A percentile compares a stretch with the other conserved stretches of the same genome.
These are phyloP conservation scores for Xylariomycetidae sp. DNA, from an alignment of 2,329 filamentous ascomycete species.

Conservation along the genomic window DNA sequence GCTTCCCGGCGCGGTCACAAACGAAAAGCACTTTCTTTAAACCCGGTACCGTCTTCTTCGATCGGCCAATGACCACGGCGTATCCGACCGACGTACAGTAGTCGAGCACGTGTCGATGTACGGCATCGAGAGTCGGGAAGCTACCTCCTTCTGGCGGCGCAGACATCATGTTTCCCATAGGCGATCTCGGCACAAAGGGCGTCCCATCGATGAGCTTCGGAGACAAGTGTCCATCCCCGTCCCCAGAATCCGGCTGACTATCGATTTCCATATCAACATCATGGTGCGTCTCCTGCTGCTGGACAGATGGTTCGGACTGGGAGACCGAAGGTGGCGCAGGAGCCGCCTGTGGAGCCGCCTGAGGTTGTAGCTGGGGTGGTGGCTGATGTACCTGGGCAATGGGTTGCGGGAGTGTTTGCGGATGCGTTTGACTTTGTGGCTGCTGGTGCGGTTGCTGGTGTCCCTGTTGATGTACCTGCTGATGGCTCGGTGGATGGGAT, in stretches of 20 bases:
- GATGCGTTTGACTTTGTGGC: constrained; percentile 5
- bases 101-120: constrained; percentile 59
- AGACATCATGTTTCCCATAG: constrained; percentile 57
- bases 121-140: constrained; percentile 59
- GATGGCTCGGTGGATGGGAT: constrained; percentile 17
- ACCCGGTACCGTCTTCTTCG: constrained; percentile 63
- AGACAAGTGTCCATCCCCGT: constrained; percentile 40
- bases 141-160: constrained; percentile 60
- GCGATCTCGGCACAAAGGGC: constrained; percentile 48
- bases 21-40: constrained; percentile 65
- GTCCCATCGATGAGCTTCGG: constrained; percentile 44
- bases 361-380: constrained; percentile 20
- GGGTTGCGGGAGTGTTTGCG: constrained; percentile 17
- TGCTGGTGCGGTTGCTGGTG: constrained; percentile 6
- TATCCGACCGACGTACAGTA: constrained; percentile 65
- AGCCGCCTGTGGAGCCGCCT: constrained; percentile 22
- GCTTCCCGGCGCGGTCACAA: constrained; percentile 61
- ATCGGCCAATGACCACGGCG: constrained; percentile 63
- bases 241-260: constrained; percentile 40
- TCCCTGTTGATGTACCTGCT: constrained; percentile 15
- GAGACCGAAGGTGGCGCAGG: constrained; percentile 22
- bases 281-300: constrained; percentile 35
- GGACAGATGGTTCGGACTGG: constrained; percentile 22
- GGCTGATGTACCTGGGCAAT: constrained; percentile 29
- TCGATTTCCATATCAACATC: constrained; percentile 52